A percentile compares a stretch with the other conserved stretches of the same genome.
Conservation (phyloP, 2,329 filamentous ascomycete genomes). For the Scorias spongiosa region DNA sequence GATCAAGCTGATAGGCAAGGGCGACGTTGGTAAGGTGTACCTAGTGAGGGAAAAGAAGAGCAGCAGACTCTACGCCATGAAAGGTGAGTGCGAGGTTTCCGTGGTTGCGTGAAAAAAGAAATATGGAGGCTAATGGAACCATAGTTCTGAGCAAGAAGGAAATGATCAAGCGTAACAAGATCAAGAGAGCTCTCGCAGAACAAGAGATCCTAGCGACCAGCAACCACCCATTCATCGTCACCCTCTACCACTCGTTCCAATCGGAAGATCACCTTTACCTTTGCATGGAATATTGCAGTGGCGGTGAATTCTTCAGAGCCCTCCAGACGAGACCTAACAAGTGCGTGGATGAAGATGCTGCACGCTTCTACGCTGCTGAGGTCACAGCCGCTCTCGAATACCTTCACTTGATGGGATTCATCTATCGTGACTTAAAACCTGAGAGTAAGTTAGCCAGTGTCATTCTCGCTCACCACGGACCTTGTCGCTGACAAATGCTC, state of each 20-base stretch:
- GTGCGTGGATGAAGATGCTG: slow-evolving; percentile 92
- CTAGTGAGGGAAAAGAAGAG: slow-evolving; percentile 97
- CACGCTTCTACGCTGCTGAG: slow-evolving; percentile 92
- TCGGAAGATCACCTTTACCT: slow-evolving; percentile 96
- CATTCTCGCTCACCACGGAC: background rate
- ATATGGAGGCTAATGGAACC: background rate
- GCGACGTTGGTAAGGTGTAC: slow-evolving; percentile 97
- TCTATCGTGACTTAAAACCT: slow-evolving; percentile 93
- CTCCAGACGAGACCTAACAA: slow-evolving; percentile 93
- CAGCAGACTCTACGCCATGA: slow-evolving; percentile 90
- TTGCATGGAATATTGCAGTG: slow-evolving; percentile 99
- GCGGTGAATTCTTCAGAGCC: slow-evolving; percentile 94
- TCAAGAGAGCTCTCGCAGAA: slow-evolving; percentile 92
- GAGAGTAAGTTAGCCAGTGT: slow-evolving; percentile 55
- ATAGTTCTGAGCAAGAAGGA: slow-evolving; percentile 97
- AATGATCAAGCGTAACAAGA: slow-evolving; percentile 99
- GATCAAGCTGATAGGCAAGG: slow-evolving; percentile 98
- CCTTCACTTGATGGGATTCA: slow-evolving; percentile 96
- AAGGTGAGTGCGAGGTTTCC: slow-evolving; percentile 45
- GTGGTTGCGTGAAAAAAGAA: background rate
- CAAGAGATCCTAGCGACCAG: slow-evolving; percentile 96
- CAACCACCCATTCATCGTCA: slow-evolving; percentile 98
- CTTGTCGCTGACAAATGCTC: background rate
- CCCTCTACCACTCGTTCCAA: slow-evolving; percentile 96
- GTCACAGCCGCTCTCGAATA: slow-evolving; percentile 95